Conservation (phyloP, 768 basidiomycete genomes). For the Tulasnella sp. region DNA sequence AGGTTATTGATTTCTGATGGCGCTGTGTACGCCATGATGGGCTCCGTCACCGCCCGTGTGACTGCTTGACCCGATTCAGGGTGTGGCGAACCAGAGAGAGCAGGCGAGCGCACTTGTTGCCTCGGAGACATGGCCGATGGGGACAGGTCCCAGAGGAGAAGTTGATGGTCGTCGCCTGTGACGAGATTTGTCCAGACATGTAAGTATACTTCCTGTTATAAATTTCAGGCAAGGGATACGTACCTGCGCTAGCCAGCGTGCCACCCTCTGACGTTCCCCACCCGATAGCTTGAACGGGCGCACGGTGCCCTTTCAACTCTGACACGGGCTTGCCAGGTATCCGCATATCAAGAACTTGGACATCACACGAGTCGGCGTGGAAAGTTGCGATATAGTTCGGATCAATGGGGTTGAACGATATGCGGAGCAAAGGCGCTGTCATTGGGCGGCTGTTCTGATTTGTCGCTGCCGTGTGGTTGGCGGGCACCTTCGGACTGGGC, state of each 20-base stretch:
- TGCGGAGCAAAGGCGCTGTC: slow-evolving; percentile 72
- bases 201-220: background rate
- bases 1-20: slow-evolving; percentile 69
- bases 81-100: slow-evolving; percentile 29
- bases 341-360: slow-evolving; percentile 94
- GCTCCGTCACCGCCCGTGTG: slow-evolving; percentile 56
- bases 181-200: background rate
- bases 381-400: slow-evolving; percentile 97
- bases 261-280: slow-evolving; percentile 84
- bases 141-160: slow-evolving; percentile 86
- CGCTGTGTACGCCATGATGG: slow-evolving; percentile 76
- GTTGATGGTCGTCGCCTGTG: slow-evolving; percentile 83
- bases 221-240: slow-evolving; percentile 22
- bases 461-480: slow-evolving; percentile 12
- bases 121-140: slow-evolving; percentile 59
- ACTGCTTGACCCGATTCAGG: slow-evolving; percentile 39
- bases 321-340: slow-evolving; percentile 92
- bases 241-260: slow-evolving; percentile 79
- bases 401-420: slow-evolving; percentile 83
- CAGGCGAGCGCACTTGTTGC: slow-evolving; percentile 29
- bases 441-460: slow-evolving; percentile 25
- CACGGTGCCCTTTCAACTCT: slow-evolving; percentile 76
- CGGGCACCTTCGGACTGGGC: slow-evolving; percentile 21
- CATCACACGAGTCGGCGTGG: slow-evolving; percentile 81
- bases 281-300: slow-evolving; percentile 73